A percentile compares a stretch with the other conserved stretches of the same genome.
Conservation (phyloP, 192 early-diverging fungal species). For the Borealophlyctis nickersoniae region DNA sequence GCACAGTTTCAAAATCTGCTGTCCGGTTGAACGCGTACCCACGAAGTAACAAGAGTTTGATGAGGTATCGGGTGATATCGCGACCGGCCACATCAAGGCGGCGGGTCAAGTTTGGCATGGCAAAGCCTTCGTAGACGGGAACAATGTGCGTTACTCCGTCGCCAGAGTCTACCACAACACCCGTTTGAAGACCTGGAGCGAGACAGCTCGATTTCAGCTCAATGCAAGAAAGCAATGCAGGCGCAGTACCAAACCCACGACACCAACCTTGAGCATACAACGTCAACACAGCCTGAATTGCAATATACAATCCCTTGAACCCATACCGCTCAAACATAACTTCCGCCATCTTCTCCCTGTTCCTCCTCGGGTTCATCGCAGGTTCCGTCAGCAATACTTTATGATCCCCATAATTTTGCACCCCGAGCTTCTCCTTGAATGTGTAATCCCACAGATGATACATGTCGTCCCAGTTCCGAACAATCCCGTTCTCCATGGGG, state of each 20-base stretch:
- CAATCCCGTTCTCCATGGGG: slow-evolving; percentile 98
- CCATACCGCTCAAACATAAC: slow-evolving; percentile 97
- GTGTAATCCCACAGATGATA: slow-evolving; percentile 98
- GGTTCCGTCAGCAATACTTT: slow-evolving; percentile 97
- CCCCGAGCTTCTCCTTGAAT: slow-evolving; percentile 85
- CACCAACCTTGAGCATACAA: slow-evolving; percentile 91
- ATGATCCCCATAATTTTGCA: slow-evolving; percentile 76
- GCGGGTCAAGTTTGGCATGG: slow-evolving; percentile 82
- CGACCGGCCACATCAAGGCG: slow-evolving; percentile 95
- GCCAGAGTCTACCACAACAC: slow-evolving; percentile 97
- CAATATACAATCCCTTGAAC: slow-evolving; percentile 88
- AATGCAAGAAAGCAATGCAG: slow-evolving; percentile 2
- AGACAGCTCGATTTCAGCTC: neutral
- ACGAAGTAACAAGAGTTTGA: slow-evolving; percentile 88
- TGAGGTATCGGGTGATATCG: slow-evolving; percentile 93
- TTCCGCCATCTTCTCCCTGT: slow-evolving; percentile 89
- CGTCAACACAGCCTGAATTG: slow-evolving; percentile 96
- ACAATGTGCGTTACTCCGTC: slow-evolving; percentile 99
- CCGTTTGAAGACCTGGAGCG: slow-evolving; percentile 74
- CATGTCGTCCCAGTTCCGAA: slow-evolving; percentile 95
- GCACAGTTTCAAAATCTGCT: slow-evolving; percentile 96
- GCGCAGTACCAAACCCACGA: neutral
- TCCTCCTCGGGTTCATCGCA: slow-evolving; percentile 89
- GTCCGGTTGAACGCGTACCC: slow-evolving; percentile 97
- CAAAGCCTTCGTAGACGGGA: slow-evolving; percentile 95